Percentiles rank a stretch among this genome's conserved stretches.
phyloP scores from a whole-genome alignment of 177 flowering plant genomes.

The Tripterygium wilfordii region DNA sequence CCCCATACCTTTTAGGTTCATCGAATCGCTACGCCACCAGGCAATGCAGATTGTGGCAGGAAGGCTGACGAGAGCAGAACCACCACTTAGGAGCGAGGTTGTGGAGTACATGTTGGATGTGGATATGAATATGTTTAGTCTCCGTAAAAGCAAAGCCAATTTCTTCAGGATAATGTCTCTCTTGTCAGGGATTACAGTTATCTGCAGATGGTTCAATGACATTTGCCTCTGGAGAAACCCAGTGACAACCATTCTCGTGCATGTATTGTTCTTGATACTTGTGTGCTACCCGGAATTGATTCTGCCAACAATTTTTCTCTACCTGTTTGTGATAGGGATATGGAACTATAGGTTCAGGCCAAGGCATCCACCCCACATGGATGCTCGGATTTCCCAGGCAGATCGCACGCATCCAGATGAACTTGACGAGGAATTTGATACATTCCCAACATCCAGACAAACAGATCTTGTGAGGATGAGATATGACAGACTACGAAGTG shows the following conservation, averaged over 20 bases:
- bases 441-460: conserved; percentile 20
- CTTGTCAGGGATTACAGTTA: conserved; percentile 7
- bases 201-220: conserved; percentile 21
- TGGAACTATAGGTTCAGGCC: conserved; percentile 26
- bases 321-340: conserved; percentile 29
- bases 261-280: conserved; percentile 20
- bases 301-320: conserved; percentile 25
- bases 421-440: conserved; percentile 34
- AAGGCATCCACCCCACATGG: conserved; percentile 32
- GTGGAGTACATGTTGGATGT: conserved; percentile 35
- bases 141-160: conserved; percentile 33
- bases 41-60: conserved; percentile 23
- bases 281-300: conserved; percentile 29
- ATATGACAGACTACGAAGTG: conserved; percentile 29
- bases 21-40: conserved; percentile 21
- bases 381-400: conserved; percentile 22
- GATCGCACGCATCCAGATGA: conserved; percentile 26
- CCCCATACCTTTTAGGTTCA: conserved; percentile 22
- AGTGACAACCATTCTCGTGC: conserved; percentile 25
- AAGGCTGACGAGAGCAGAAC: conserved; percentile 27
- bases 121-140: conserved; percentile 30
- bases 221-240: conserved; percentile 31
- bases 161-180: conserved; percentile 24
- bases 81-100: conserved; percentile 31
- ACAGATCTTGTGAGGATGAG: conserved; percentile 19